phyloP scores from a whole-genome alignment of 2,329 filamentous ascomycete genomes.

The Colletotrichum tropicale region DNA sequence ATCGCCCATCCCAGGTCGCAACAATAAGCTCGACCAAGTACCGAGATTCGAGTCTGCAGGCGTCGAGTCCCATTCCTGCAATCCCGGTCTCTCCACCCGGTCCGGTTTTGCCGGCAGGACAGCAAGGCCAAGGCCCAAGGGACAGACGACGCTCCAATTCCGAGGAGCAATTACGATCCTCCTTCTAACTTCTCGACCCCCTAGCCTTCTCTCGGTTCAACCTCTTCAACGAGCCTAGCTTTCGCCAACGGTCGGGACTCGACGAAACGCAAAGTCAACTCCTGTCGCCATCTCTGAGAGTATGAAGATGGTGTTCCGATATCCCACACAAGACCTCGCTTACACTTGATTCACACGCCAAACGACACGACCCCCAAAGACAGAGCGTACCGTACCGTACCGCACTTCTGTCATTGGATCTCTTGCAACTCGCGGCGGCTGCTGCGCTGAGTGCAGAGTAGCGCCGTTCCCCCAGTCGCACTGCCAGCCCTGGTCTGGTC shows the following conservation, averaged over 20 bases:
- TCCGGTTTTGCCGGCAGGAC: neutral
- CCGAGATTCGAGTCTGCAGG: neutral
- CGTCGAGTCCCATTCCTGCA: neutral
- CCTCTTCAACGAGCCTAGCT: constrained; percentile 5
- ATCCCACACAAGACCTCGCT: neutral
- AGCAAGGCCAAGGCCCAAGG: neutral
- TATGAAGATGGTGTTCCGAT: neutral
- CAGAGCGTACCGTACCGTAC: neutral
- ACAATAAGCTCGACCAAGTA: neutral
- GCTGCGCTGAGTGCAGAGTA: neutral
- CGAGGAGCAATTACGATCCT: neutral
- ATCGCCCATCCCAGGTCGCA: neutral
- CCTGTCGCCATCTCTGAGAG: neutral
- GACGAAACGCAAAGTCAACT: neutral
- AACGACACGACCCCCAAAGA: neutral
- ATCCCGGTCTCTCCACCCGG: neutral
- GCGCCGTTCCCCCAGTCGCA: neutral
- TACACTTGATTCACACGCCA: neutral
- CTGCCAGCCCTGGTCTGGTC: constrained; percentile 1
- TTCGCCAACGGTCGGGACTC: neutral
- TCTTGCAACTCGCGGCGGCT: neutral
- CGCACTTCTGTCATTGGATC: neutral
- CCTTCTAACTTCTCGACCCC: neutral
- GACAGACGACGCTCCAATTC: neutral
- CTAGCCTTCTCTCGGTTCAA: neutral